Conservation (phyloP, 345 rosid species). For the Pistacia atlantica region DNA sequence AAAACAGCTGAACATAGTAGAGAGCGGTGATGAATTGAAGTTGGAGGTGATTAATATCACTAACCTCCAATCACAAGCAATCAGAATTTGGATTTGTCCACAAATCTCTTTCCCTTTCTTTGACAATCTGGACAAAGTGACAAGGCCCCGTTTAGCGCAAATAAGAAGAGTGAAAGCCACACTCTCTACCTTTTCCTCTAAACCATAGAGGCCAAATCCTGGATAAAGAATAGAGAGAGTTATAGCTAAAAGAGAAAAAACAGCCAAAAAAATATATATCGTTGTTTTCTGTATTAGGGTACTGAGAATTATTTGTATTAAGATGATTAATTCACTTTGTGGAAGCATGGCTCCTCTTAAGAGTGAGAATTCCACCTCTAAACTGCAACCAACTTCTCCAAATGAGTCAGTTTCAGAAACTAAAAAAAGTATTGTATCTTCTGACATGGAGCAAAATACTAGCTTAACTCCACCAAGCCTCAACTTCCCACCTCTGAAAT, state of each 20-base stretch:
- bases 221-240: not conserved
- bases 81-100: conserved; percentile 13
- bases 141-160: not conserved
- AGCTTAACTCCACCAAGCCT: conserved; percentile 54
- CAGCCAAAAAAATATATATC: not conserved
- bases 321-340: conserved; percentile 43
- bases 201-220: not conserved
- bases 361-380: conserved; percentile 44
- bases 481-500: conserved; percentile 45
- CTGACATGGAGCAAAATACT: conserved; percentile 33
- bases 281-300: not conserved
- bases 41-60: conserved; percentile 10
- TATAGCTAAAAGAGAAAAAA: not conserved
- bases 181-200: conserved; percentile 4
- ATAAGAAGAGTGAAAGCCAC: conserved; percentile 27
- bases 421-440: conserved; percentile 33
- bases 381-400: conserved; percentile 32
- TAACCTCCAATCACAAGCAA: conserved; percentile 29
- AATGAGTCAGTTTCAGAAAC: conserved; percentile 29
- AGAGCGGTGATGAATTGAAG: conserved; percentile 1
- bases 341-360: conserved; percentile 42
- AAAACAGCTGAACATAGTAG: conserved; percentile 30
- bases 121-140: conserved; percentile 16
- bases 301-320: not conserved
- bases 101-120: conserved; percentile 14